Evolutionary conservation across 2,329 filamentous ascomycete genomes (phyloP), one percentile per base, ranked within the genome.

Genomic region (Trichoderma brevicompactum): DNA sequence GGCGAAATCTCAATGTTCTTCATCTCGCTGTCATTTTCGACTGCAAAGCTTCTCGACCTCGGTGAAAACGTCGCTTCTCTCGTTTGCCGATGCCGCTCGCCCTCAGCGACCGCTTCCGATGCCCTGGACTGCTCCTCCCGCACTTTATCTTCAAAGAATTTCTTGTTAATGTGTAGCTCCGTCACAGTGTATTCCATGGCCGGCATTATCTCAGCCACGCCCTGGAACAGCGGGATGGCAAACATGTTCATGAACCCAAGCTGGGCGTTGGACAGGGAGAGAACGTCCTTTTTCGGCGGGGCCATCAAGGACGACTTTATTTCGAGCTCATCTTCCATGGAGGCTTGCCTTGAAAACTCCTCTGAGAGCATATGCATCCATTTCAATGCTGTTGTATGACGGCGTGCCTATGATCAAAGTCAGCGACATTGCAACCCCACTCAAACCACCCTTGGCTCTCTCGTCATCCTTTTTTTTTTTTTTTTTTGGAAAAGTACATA

Each of bases 171-270:
- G 58, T 91, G 83, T 28, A 98, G 88, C 77, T 97, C 92, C 32
- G 91, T 86, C 12, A 96, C 89, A 12, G 90, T 92, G 76, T 96
- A 97, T 58, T 83, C 82, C 87, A 98, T 92, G 23, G 86, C 87
- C 2, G 95, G 94, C 73, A 98, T 85, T 41, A 98, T 86, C 71
- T 96, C 91, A 36, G 92, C 88, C 7, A 98, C 89, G 7, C 91
- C 92, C 74, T 93, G 88, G 74, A 99, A 99, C 0, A 99, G 84
- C 1, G 95, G 95, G 55, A 94, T 87, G 15, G 94, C 95, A 76
- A 98, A 98, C 72, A 97, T 86, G 69, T 92, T 95, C 92, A 98
- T 97, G 79, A 99, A 99, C 28, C 92, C 90, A 63, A 97, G 90
- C 78, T 99, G 95, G 7, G 93, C 91, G 70, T 92, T 92, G 68